phyloP scores from a whole-genome alignment of 2,329 filamentous ascomycete genomes.

The Ceratocystis huliohia region DNA sequence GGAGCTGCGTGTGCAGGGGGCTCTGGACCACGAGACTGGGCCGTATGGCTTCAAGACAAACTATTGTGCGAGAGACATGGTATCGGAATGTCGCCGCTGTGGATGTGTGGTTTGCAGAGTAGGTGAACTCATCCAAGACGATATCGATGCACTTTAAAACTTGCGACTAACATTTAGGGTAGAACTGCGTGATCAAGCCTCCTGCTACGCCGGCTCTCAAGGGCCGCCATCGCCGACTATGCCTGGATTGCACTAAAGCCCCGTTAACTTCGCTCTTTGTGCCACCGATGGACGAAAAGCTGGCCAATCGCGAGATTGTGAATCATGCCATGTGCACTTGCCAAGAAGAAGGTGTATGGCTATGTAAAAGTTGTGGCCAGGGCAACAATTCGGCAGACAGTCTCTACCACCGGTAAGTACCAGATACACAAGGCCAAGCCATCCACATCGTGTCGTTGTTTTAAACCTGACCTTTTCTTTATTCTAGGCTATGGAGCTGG shows the following conservation, averaged over 20 bases:
- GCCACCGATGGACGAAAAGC: constrained; percentile 33
- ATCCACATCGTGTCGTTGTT: too few species aligned
- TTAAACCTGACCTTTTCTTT: not conserved
- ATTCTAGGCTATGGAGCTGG: constrained; percentile 68
- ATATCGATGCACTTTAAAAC: not conserved
- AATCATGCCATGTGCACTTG: constrained; percentile 43
- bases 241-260: constrained; percentile 58
- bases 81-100: constrained; percentile 69
- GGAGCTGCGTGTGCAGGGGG: constrained; percentile 38
- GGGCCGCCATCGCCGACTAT: constrained; percentile 69
- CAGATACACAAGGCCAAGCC: too few species aligned
- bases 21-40: constrained; percentile 34
- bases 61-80: constrained; percentile 76
- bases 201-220: constrained; percentile 55
- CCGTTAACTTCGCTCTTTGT: constrained; percentile 48
- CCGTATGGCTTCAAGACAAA: constrained; percentile 56
- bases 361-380: constrained; percentile 73
- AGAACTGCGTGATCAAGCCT: constrained; percentile 87
- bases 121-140: constrained; percentile 28
- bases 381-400: constrained; percentile 49
- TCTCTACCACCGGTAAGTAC: constrained; percentile 45
- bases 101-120: constrained; percentile 69
- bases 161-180: constrained; percentile 11
- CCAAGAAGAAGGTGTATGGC: constrained; percentile 53
- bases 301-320: constrained; percentile 43